Evolutionary conservation across 192 early-diverging fungal genomes (phyloP).

Genomic region (Neocallimastix lanati): DNA sequence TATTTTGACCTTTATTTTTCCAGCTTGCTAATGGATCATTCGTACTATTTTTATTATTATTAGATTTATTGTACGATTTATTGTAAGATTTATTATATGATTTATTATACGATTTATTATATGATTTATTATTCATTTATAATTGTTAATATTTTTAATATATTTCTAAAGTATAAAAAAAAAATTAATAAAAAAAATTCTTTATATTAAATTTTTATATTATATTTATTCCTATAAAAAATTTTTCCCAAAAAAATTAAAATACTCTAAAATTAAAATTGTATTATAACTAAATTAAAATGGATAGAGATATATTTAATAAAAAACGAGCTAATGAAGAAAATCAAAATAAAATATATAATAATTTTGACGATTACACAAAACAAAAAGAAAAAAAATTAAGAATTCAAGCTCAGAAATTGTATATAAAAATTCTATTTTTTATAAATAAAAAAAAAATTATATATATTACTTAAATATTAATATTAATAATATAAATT

Average conservation of each 20-base stretch:
- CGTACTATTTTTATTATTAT: not conserved
- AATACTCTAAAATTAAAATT: no score
- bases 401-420: not conserved
- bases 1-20: not conserved
- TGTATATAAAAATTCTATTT: not conserved
- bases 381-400: not conserved
- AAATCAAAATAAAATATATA: not conserved
- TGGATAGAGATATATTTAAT: not conserved
- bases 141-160: not conserved
- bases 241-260: no score
- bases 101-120: not conserved
- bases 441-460: not conserved
- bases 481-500: no score
- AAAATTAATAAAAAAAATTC: no score
- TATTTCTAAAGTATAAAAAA: no score
- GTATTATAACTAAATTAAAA: no score
- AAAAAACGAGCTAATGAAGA: not conserved
- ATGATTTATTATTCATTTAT: not conserved
- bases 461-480: no score
- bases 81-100: no score
- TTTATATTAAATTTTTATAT: no score
- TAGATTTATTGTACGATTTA: no score
- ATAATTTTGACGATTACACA: not conserved
- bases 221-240: no score
- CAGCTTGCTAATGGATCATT: not conserved